phyloP scores from a whole-genome alignment of 176 grass and related monocot species.

The Phragmites australis region DNA sequence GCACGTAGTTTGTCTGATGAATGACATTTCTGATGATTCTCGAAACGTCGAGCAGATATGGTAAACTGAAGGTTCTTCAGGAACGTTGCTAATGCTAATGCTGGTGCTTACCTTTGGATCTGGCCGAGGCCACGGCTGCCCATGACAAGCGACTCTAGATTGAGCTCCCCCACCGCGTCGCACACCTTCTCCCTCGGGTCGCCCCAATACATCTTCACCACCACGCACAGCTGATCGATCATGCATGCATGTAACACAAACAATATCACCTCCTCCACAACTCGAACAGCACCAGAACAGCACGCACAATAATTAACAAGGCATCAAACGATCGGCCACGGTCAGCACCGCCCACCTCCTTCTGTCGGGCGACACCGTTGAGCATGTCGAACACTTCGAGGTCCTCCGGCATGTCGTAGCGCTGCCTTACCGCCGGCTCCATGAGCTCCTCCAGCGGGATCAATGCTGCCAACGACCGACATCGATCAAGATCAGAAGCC shows the following conservation, averaged over 20 bases:
- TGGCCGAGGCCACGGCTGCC: slow-evolving; percentile 68
- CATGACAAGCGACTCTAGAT: slow-evolving; percentile 68
- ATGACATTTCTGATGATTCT: neutral
- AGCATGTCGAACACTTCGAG: slow-evolving; percentile 59
- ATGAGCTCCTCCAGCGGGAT: slow-evolving; percentile 68
- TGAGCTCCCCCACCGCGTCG: slow-evolving; percentile 55
- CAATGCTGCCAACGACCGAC: slow-evolving; percentile 45
- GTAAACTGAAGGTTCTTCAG: neutral
- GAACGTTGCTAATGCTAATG: neutral
- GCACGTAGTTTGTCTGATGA: neutral
- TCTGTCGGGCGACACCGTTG: slow-evolving; percentile 40
- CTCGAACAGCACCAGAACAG: neutral
- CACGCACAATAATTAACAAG: neutral
- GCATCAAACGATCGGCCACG: neutral
- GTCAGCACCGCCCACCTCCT: slow-evolving; percentile 41
- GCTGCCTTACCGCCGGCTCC: slow-evolving; percentile 53
- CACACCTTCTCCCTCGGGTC: slow-evolving; percentile 92
- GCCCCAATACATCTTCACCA: slow-evolving; percentile 69
- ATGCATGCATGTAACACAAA: neutral
- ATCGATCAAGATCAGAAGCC: neutral
- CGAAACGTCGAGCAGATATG: neutral
- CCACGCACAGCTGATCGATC: slow-evolving; percentile 47
- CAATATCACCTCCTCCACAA: neutral
- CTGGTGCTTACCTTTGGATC: slow-evolving; percentile 53
- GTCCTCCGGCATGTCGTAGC: slow-evolving; percentile 57